Evolutionary conservation across 441 rosid species (phyloP).

Genomic region (Corymbia calophylla): DNA sequence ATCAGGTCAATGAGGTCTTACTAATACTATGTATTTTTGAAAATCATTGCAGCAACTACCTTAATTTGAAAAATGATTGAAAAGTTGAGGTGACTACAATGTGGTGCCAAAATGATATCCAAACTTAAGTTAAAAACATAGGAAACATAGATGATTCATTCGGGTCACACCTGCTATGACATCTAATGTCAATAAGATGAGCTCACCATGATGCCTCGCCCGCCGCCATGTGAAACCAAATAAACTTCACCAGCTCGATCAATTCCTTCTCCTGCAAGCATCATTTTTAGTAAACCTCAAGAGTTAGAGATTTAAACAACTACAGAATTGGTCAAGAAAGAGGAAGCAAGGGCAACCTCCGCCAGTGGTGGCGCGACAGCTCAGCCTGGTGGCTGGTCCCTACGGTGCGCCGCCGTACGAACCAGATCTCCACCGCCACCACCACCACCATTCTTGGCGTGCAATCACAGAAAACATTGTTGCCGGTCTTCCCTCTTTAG

Average conservation of each 20-base stretch:
- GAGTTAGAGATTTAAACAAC: not conserved
- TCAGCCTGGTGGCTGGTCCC: not conserved
- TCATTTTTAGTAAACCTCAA: not conserved
- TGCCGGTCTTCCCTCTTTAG: not conserved
- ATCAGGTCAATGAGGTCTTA: accelerated
- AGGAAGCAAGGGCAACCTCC: not conserved
- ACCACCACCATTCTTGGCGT: not conserved
- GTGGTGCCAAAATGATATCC: accelerated
- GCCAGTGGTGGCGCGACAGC: not conserved
- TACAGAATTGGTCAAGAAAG: not conserved
- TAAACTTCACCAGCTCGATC: not conserved
- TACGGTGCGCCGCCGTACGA: not conserved
- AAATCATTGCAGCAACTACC: not conserved
- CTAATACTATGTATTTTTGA: accelerated
- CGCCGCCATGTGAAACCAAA: not conserved
- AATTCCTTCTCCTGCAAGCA: not conserved
- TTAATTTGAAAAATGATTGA: not conserved
- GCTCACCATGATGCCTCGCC: not conserved
- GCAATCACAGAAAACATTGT: not conserved
- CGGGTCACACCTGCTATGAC: accelerated
- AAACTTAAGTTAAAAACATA: not conserved
- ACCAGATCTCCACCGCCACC: not conserved
- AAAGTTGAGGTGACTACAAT: not conserved
- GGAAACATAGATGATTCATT: accelerated
- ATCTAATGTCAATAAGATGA: not conserved